Conservation (phyloP, 2,329 filamentous ascomycete genomes). For the Endocalyx cinctus region DNA sequence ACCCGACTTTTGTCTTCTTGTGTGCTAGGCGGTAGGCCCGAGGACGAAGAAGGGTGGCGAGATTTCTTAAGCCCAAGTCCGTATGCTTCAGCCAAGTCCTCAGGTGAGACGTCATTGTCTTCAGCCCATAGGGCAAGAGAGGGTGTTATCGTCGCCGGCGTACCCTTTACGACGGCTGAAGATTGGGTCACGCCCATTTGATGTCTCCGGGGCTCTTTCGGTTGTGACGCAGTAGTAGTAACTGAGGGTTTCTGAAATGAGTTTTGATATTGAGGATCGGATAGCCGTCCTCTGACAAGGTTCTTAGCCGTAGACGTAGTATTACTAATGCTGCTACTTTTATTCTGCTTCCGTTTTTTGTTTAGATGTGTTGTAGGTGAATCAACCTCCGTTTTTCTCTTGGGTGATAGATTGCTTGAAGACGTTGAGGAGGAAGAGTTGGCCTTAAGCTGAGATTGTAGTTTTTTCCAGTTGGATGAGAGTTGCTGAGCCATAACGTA, state of each 20-base stretch:
- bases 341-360: slow-evolving; percentile 18
- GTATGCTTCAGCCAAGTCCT: slow-evolving; percentile 59
- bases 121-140: slow-evolving; percentile 57
- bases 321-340: slow-evolving; percentile 20
- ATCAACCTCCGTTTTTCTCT: slow-evolving; percentile 36
- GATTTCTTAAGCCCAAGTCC: slow-evolving; percentile 46
- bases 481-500: slow-evolving; percentile 48
- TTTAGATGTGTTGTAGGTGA: slow-evolving; percentile 14
- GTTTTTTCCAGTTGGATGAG: slow-evolving; percentile 74
- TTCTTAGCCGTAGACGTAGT: too few species aligned
- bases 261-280: too few species aligned
- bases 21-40: slow-evolving; percentile 1
- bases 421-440: slow-evolving; percentile 31
- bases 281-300: too few species aligned
- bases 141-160: slow-evolving; percentile 40
- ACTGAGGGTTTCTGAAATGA: slow-evolving; percentile 7
- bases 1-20: slow-evolving; percentile 33
- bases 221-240: slow-evolving; percentile 8
- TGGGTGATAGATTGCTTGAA: slow-evolving; percentile 30
- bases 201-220: slow-evolving; percentile 25
- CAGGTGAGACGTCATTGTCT: slow-evolving; percentile 56
- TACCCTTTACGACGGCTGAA: slow-evolving; percentile 36
- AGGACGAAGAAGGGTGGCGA: slow-evolving; percentile 36
- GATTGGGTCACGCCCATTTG: slow-evolving; percentile 56
- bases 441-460: slow-evolving; percentile 59